Percentiles rank a stretch among this genome's conserved stretches.
Conservation (phyloP, 176 grass and related monocot species). For the Tillandsia leiboldiana region DNA sequence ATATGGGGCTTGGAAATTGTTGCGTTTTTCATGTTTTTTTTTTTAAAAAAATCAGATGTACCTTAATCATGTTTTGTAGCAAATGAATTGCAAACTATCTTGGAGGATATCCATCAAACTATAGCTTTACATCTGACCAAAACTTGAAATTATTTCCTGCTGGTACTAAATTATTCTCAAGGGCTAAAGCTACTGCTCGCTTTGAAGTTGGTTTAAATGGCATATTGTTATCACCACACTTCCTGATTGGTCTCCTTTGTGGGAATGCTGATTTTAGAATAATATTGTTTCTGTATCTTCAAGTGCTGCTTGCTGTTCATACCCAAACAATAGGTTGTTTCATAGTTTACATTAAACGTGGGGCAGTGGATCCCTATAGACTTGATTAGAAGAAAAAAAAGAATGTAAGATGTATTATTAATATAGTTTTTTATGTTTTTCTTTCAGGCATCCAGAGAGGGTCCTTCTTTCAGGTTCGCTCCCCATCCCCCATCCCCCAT, state of each 20-base stretch:
- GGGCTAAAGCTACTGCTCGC: neutral
- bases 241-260: neutral
- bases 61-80: neutral
- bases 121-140: neutral
- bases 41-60: neutral
- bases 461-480: too few species aligned
- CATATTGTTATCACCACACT: neutral
- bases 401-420: neutral
- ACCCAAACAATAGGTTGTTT: too few species aligned
- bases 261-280: neutral
- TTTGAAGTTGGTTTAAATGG: neutral
- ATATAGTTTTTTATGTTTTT: neutral
- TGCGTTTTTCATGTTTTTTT: neutral
- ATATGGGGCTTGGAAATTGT: neutral
- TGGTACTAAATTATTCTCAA: neutral
- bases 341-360: too few species aligned
- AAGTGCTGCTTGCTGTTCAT: neutral
- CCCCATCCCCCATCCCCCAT: too few species aligned
- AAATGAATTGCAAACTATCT: neutral
- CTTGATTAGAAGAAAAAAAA: too few species aligned
- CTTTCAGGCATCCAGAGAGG: constrained; percentile 44
- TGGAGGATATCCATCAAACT: neutral
- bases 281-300: neutral
- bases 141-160: neutral
- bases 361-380: too few species aligned